Percentiles rank a stretch among this genome's conserved stretches.
phyloP scores from a whole-genome alignment of 2,329 filamentous ascomycete species.

The Fusarium anthophilum region DNA sequence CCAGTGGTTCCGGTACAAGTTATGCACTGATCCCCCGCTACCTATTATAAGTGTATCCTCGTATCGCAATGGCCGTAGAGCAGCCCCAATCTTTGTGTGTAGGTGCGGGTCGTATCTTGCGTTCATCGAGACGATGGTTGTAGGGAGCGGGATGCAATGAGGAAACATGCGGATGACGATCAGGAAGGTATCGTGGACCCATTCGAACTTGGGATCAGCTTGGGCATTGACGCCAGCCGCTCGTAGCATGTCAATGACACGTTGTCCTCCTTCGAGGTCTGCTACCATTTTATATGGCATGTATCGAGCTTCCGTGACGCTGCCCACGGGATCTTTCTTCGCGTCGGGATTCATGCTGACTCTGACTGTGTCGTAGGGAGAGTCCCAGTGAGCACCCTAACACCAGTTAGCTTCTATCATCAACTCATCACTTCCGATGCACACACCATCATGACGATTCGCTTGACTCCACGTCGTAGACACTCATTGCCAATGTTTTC shows the following conservation, averaged over 20 bases:
- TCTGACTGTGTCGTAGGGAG: constrained; percentile 63
- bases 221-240: constrained; percentile 61
- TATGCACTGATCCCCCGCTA: constrained; percentile 72
- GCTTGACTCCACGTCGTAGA: constrained; percentile 19
- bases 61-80: constrained; percentile 4
- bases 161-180: constrained; percentile 77
- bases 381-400: constrained; percentile 68
- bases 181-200: constrained; percentile 77
- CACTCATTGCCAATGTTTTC: constrained; percentile 25
- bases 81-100: constrained; percentile 27
- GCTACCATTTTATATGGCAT: constrained; percentile 68
- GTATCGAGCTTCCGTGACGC: constrained; percentile 73
- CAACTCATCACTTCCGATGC: accelerated
- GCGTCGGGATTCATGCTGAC: constrained; percentile 69
- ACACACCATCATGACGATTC: constrained; percentile 30
- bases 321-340: constrained; percentile 70
- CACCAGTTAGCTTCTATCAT: accelerated
- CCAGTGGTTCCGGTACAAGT: constrained; percentile 75
- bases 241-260: constrained; percentile 60
- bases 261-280: constrained; percentile 62
- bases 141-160: constrained; percentile 64
- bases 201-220: constrained; percentile 67
- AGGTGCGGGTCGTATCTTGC: constrained; percentile 31
- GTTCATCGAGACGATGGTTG: constrained; percentile 52
- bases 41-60: constrained; percentile 61